Percentiles rank a stretch among this genome's conserved stretches.
Evolutionary conservation across 768 basidiomycete genomes (phyloP).

Genomic region (Albatrellus ellisii): DNA sequence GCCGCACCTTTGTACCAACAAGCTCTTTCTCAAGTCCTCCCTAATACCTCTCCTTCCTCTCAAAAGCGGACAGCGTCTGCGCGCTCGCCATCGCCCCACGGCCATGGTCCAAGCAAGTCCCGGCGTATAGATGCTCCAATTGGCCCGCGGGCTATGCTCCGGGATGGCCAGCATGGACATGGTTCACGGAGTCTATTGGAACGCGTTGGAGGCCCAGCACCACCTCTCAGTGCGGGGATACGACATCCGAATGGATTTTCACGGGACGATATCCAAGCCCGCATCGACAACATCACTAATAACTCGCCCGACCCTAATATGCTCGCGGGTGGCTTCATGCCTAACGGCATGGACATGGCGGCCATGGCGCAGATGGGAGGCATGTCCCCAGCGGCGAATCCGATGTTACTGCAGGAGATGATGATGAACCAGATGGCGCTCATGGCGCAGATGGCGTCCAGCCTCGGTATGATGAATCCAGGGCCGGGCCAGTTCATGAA

Average conservation of each 20-base stretch:
- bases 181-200: conserved; percentile 63
- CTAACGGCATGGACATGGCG: conserved; percentile 48
- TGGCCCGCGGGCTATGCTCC: conserved; percentile 73
- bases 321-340: conserved; percentile 25
- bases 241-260: conserved; percentile 1
- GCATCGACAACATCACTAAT: conserved; percentile 67
- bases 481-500: conserved; percentile 41
- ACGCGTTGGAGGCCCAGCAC: conserved; percentile 39
- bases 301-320: conserved; percentile 32
- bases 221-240: conserved; percentile 17
- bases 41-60: conserved; percentile 11
- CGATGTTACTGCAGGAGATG: conserved; percentile 74
- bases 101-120: conserved; percentile 38
- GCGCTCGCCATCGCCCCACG: conserved; percentile 16
- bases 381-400: conserved; percentile 43
- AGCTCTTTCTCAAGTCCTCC: conserved; percentile 27
- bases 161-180: conserved; percentile 18
- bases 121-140: conserved; percentile 70
- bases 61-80: conserved; percentile 17
- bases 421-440: conserved; percentile 88
- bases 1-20: conserved; percentile 54
- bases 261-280: conserved; percentile 60
- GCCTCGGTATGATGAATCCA: conserved; percentile 67
- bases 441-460: conserved; percentile 85
- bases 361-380: conserved; percentile 32